Evolutionary conservation across 2,329 filamentous ascomycete genomes (phyloP).

Genomic region (Hypoxylon sp.): DNA sequence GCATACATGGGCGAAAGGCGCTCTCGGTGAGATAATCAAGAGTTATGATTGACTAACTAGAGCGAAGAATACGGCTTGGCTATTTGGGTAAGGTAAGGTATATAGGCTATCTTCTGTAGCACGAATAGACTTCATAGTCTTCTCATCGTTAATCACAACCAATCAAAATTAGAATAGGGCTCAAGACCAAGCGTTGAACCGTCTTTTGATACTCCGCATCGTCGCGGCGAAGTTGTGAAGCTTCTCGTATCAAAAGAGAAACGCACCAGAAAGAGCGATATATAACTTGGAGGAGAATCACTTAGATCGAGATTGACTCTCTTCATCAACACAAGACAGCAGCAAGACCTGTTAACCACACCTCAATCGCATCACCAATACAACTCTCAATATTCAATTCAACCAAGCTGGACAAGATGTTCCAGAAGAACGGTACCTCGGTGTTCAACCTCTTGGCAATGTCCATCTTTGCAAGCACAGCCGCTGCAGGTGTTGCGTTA

Average conservation of each 20-base stretch:
- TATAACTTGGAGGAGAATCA: constrained; percentile 11
- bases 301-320: neutral
- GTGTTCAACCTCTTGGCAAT: constrained; percentile 21
- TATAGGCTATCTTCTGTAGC: constrained; percentile 10
- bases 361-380: neutral
- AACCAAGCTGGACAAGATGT: constrained; percentile 25
- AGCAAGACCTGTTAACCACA: neutral
- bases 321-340: constrained; percentile 1
- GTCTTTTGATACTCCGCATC: neutral
- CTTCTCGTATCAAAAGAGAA: constrained; percentile 5
- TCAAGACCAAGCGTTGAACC: neutral
- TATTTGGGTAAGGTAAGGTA: neutral
- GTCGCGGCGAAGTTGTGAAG: neutral
- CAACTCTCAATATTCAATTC: neutral
- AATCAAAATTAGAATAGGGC: constrained; percentile 1
- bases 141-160: neutral
- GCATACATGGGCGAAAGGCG: constrained; percentile 18
- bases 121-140: neutral
- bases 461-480: constrained; percentile 13
- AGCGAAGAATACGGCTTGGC: neutral
- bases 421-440: constrained; percentile 10
- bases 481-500: constrained; percentile 15
- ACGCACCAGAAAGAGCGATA: neutral
- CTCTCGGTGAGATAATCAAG: constrained; percentile 12
- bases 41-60: neutral